Percentiles rank a stretch among this genome's conserved stretches.
phyloP scores from a whole-genome alignment of 768 basidiomycete genomes.

The Pisolithus orientalis region DNA sequence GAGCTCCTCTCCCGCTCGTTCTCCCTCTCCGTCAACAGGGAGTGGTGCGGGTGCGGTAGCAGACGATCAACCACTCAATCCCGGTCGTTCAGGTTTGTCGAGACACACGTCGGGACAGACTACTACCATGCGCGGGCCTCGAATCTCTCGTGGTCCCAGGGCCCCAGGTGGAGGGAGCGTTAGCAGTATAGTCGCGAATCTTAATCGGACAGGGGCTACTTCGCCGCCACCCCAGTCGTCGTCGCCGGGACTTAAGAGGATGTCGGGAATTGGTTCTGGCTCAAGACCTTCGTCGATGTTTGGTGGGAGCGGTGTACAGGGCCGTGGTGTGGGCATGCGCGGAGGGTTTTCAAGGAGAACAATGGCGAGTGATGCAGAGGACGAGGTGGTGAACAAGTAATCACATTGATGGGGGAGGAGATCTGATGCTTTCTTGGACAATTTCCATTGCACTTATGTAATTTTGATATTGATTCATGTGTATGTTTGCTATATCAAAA shows the following conservation, averaged over 20 bases:
- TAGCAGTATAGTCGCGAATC: slow-evolving; percentile 47
- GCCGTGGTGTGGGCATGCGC: slow-evolving; percentile 40
- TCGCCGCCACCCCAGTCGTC: slow-evolving; percentile 25
- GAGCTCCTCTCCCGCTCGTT: slow-evolving; percentile 36
- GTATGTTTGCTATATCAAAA: too few species aligned
- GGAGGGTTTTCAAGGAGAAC: slow-evolving; percentile 63
- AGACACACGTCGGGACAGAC: slow-evolving; percentile 42
- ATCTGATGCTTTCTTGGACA: not conserved
- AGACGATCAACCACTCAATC: slow-evolving; percentile 30
- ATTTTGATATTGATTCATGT: not conserved
- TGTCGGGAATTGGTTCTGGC: slow-evolving; percentile 31
- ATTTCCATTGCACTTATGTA: not conserved
- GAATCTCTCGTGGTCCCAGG: slow-evolving; percentile 44
- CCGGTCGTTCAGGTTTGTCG: slow-evolving; percentile 30
- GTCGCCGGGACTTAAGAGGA: slow-evolving; percentile 37
- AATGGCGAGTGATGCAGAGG: slow-evolving; percentile 81
- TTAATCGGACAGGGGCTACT: slow-evolving; percentile 38
- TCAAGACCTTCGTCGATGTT: slow-evolving; percentile 12
- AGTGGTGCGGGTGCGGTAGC: slow-evolving; percentile 21
- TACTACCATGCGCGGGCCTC: slow-evolving; percentile 39
- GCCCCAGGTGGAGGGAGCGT: slow-evolving; percentile 38
- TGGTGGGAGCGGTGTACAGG: slow-evolving; percentile 9
- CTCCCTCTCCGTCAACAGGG: slow-evolving; percentile 35
- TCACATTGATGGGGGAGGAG: not conserved
- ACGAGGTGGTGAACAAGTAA: slow-evolving; percentile 47